phyloP scores from a whole-genome alignment of 2,329 filamentous ascomycete genomes.

The Calycina marina region DNA sequence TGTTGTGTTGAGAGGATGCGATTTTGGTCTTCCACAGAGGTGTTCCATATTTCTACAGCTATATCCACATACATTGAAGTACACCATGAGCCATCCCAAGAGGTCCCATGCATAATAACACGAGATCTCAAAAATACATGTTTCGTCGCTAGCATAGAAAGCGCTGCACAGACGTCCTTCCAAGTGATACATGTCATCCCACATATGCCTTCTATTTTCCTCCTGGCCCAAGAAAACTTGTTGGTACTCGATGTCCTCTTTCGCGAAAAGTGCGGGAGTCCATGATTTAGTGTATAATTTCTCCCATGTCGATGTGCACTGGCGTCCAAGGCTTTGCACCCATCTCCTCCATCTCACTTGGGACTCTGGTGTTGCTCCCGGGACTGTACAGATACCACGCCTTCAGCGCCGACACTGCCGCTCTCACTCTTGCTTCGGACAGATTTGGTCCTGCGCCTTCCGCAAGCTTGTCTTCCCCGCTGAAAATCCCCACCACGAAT shows the following conservation, averaged over 20 bases:
- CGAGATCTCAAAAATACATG: conserved; percentile 15
- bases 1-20: conserved; percentile 9
- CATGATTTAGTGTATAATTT: conserved; percentile 32
- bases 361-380: conserved; percentile 25
- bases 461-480: conserved; percentile 77
- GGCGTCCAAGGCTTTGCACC: conserved; percentile 31
- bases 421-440: conserved; percentile 61
- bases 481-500: conserved; percentile 88
- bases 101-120: conserved; percentile 12
- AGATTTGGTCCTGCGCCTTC: conserved; percentile 74
- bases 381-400: conserved; percentile 95
- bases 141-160: not conserved
- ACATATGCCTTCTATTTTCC: not conserved
- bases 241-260: too few relatives aligned
- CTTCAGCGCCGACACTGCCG: conserved; percentile 75
- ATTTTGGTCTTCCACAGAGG: conserved; percentile 13
- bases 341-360: conserved; percentile 31
- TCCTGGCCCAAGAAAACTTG: too few relatives aligned
- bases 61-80: conserved; percentile 17
- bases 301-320: conserved; percentile 41
- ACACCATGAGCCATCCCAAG: conserved; percentile 6
- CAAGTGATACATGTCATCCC: not conserved
- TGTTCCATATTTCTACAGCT: conserved; percentile 17
- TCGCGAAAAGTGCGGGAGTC: too few relatives aligned
- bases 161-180: too few relatives aligned